phyloP scores from a whole-genome alignment of 345 rosid species.

The Bretschneidera sinensis region DNA sequence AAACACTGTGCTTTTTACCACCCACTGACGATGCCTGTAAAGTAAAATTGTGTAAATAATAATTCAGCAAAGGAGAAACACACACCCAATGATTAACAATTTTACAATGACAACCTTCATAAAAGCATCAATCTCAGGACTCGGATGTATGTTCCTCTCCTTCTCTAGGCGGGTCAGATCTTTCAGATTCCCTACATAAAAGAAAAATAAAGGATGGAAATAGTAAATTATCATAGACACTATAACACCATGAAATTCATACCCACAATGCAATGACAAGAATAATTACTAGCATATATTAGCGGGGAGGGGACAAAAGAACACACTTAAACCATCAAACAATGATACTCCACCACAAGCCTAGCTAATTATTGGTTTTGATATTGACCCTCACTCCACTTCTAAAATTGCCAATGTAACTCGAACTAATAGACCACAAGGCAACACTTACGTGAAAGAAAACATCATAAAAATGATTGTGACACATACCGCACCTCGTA shows the following conservation, averaged over 20 bases:
- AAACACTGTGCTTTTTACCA: conserved; percentile 68
- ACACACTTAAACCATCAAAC: too few species aligned
- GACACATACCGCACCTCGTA: too few species aligned
- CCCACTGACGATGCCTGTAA: conserved; percentile 75
- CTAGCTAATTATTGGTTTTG: too few species aligned
- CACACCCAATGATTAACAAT: not conserved
- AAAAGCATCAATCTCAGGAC: conserved; percentile 84
- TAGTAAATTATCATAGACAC: not conserved
- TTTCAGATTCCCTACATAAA: conserved; percentile 47
- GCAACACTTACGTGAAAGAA: too few species aligned
- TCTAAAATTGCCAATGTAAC: too few species aligned
- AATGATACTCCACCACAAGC: too few species aligned
- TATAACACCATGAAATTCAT: not conserved
- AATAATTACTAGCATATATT: not conserved
- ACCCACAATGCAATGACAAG: not conserved
- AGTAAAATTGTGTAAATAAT: not conserved
- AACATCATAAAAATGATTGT: too few species aligned
- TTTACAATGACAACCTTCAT: conserved; percentile 62
- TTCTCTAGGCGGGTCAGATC: conserved; percentile 69
- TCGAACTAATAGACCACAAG: too few species aligned
- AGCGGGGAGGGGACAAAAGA: not conserved
- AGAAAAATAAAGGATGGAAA: not conserved
- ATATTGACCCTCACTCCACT: too few species aligned
- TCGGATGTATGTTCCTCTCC: conserved; percentile 60
- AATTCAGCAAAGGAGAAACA: conserved; percentile 5